phyloP scores from a whole-genome alignment of 1,284 basidiomycete genomes.

The Pseudozyma sp. region DNA sequence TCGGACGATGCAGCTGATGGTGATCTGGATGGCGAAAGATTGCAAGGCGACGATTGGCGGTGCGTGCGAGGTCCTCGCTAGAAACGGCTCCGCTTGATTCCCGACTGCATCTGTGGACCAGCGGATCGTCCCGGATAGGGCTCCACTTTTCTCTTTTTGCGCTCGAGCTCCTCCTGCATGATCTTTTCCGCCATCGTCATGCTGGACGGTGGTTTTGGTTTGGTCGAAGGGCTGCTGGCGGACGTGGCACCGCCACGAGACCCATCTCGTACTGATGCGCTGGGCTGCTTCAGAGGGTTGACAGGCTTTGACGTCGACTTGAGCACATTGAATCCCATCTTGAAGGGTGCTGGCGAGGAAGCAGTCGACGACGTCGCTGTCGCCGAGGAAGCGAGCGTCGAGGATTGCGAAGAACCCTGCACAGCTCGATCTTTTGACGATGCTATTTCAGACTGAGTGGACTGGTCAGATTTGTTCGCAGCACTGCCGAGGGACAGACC shows the following conservation, averaged over 20 bases:
- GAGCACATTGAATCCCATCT: constrained; percentile 49
- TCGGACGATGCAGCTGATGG: neutral
- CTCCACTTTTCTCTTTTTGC: constrained; percentile 39
- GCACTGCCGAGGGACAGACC: constrained; percentile 31
- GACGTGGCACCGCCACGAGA: neutral
- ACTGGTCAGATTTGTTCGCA: neutral
- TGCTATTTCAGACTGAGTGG: too few species aligned
- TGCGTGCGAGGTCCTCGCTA: neutral
- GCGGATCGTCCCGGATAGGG: constrained; percentile 9
- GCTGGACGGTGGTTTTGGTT: constrained; percentile 37
- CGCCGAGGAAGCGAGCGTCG: neutral
- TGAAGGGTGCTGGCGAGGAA: constrained; percentile 20
- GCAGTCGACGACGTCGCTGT: neutral
- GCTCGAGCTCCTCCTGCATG: constrained; percentile 61
- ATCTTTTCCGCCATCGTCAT: constrained; percentile 64
- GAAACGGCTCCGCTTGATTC: constrained; percentile 58
- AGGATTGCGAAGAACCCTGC: neutral
- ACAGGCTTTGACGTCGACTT: constrained; percentile 43
- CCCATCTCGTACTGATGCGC: neutral
- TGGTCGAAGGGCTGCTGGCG: constrained; percentile 11
- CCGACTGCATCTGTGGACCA: constrained; percentile 54
- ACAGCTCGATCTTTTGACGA: too few species aligned
- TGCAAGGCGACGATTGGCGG: too few species aligned
- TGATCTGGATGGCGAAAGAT: neutral
- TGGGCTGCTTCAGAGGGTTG: constrained; percentile 31